Percentiles rank a stretch among this genome's conserved stretches.
These are phyloP conservation scores for Tolypocladium guangdongense DNA, from an alignment of 2,329 filamentous ascomycete genomes.

Conservation along the genomic window DNA sequence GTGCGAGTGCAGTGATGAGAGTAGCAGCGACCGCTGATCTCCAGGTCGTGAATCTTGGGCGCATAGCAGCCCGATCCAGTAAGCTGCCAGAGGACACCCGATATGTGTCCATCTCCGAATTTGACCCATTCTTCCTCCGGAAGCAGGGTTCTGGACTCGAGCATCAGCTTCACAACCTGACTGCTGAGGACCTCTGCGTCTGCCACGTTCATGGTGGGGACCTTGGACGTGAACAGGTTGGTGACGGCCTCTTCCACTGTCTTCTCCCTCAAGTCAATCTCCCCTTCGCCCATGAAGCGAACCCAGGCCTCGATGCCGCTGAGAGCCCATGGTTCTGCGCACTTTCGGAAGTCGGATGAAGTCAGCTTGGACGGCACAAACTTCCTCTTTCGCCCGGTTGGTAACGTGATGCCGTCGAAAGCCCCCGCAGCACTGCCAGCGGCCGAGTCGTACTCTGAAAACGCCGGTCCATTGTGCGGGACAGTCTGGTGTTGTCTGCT, in stretches of 20 bases:
- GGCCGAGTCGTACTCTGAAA: slow-evolving; percentile 47
- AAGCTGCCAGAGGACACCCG: slow-evolving; percentile 86
- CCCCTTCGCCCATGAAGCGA: slow-evolving; percentile 79
- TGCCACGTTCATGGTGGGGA: slow-evolving; percentile 96
- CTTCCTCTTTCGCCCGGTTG: slow-evolving; percentile 66
- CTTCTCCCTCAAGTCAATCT: slow-evolving; percentile 75
- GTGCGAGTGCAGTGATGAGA: slow-evolving; percentile 89
- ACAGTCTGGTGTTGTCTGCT: slow-evolving; percentile 39
- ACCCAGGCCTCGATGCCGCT: slow-evolving; percentile 84
- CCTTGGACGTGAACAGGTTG: slow-evolving; percentile 83
- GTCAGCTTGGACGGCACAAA: slow-evolving; percentile 81
- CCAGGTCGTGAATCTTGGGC: slow-evolving; percentile 63
- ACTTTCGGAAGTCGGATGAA: slow-evolving; percentile 70
- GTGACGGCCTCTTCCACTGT: slow-evolving; percentile 81
- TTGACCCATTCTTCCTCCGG: slow-evolving; percentile 97
- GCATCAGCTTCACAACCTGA: slow-evolving; percentile 70
- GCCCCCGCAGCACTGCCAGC: slow-evolving; percentile 43
- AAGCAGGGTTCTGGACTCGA: slow-evolving; percentile 64
- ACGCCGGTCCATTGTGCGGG: slow-evolving; percentile 38
- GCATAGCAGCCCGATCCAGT: slow-evolving; percentile 89
- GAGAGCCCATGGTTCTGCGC: slow-evolving; percentile 83
- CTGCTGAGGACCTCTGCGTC: slow-evolving; percentile 83
- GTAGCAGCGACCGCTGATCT: slow-evolving; percentile 72
- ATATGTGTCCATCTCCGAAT: slow-evolving; percentile 68
- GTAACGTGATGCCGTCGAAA: slow-evolving; percentile 77